Evolutionary conservation across 331 rosid genomes (phyloP).

Genomic region (Stylosanthes scabra): DNA sequence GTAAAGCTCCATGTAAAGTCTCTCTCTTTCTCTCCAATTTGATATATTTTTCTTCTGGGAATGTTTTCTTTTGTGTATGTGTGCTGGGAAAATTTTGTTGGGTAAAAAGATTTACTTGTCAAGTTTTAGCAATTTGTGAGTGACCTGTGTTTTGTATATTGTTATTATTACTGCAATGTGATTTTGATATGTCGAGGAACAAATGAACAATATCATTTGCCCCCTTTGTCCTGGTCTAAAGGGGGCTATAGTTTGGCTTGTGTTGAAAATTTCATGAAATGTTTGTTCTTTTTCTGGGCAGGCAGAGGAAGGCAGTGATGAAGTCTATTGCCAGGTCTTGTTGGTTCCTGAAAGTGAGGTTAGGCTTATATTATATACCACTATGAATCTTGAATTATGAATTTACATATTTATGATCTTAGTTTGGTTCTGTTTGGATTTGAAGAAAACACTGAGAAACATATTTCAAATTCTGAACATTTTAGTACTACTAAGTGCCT

Average conservation of each 20-base stretch:
- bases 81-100: constrained; percentile 7
- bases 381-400: no score
- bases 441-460: constrained; percentile 28
- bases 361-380: constrained; percentile 35
- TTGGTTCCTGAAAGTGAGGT: constrained; percentile 96
- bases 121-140: constrained; percentile 1
- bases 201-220: neutral
- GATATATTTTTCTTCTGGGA: constrained; percentile 3
- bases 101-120: neutral
- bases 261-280: constrained; percentile 33
- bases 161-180: constrained; percentile 8
- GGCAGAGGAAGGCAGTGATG: constrained; percentile 98
- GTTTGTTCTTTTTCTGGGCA: constrained; percentile 46
- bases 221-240: neutral
- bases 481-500: neutral
- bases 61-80: constrained; percentile 10
- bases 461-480: constrained; percentile 21
- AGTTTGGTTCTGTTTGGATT: constrained; percentile 31
- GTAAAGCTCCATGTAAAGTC: constrained; percentile 85
- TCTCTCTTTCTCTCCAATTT: neutral
- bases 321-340: constrained; percentile 86
- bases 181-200: neutral
- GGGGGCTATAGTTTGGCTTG: neutral
- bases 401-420: neutral
- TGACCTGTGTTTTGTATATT: neutral